Evolutionary conservation across 331 rosid genomes (phyloP).

Genomic region (Prunus yedoensis): DNA sequence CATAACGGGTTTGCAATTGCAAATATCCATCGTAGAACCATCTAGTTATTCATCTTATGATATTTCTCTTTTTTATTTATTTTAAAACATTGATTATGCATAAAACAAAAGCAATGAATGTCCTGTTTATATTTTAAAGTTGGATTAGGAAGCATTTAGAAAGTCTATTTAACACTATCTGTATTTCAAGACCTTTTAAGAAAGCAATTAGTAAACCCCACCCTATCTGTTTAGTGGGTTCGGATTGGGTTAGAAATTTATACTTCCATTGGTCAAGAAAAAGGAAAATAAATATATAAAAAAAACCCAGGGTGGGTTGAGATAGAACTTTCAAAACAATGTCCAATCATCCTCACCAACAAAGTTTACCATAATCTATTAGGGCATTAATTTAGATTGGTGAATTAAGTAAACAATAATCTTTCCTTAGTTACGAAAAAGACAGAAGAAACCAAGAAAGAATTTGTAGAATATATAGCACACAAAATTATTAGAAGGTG

Average conservation of each 20-base stretch:
- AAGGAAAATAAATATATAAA: neutral
- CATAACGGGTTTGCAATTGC: neutral
- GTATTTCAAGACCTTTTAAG: neutral
- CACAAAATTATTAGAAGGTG: neutral
- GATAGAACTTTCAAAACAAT: conserved; percentile 2
- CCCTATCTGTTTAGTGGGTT: conserved; percentile 1
- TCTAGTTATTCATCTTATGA: neutral
- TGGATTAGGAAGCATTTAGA: neutral
- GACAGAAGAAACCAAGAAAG: too few species aligned
- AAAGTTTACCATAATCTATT: neutral
- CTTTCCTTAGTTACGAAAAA: too few species aligned
- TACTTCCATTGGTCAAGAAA: neutral
- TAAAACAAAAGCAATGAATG: neutral
- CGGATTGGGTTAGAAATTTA: neutral
- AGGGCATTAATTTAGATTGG: neutral
- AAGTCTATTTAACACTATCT: neutral
- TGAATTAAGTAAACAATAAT: neutral
- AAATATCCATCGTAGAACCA: neutral
- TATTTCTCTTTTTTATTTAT: neutral
- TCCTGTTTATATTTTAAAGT: neutral
- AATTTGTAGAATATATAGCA: too few species aligned
- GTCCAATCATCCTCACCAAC: conserved; percentile 3
- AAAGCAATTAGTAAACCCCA: neutral
- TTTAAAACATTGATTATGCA: too few species aligned
- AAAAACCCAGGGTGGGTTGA: neutral